Evolutionary conservation across 75 land plant species (phyloP).

Genomic region (Sequoia sempervirens): DNA sequence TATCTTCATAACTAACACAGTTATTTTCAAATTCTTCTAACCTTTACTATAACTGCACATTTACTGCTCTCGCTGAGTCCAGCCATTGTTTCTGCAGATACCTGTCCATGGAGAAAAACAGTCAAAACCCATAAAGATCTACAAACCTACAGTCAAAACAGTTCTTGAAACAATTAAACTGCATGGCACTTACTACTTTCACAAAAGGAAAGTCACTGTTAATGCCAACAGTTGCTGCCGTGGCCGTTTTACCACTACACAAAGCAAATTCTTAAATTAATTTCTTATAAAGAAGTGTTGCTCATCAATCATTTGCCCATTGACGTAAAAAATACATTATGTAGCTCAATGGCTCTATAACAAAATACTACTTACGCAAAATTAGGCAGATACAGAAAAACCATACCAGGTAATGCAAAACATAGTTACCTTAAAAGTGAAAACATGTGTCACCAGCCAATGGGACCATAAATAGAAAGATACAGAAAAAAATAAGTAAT

Average conservation of each 20-base stretch:
- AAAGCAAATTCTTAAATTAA: neutral
- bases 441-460: neutral
- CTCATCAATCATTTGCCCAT: neutral
- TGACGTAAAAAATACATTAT: neutral
- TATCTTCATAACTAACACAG: neutral
- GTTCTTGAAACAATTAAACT: neutral
- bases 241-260: slow-evolving; percentile 89
- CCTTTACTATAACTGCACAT: slow-evolving; percentile 89
- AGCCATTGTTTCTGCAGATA: slow-evolving; percentile 87
- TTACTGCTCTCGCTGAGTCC: slow-evolving; percentile 80
- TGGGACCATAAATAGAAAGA: neutral
- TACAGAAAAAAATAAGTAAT: neutral
- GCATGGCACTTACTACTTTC: slow-evolving; percentile 68
- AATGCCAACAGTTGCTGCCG: slow-evolving; percentile 90
- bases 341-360: neutral
- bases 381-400: neutral
- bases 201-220: slow-evolving; percentile 94
- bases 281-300: neutral
- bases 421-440: neutral
- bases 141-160: neutral
- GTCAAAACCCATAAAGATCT: neutral
- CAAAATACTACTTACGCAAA: no score
- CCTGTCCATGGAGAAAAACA: slow-evolving; percentile 19
- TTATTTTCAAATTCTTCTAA: slow-evolving; percentile 15
- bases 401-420: neutral